These are phyloP conservation scores for Fonsecaea pedrosoi DNA, from an alignment of 2,329 filamentous ascomycete genomes.

Conservation along the genomic window DNA sequence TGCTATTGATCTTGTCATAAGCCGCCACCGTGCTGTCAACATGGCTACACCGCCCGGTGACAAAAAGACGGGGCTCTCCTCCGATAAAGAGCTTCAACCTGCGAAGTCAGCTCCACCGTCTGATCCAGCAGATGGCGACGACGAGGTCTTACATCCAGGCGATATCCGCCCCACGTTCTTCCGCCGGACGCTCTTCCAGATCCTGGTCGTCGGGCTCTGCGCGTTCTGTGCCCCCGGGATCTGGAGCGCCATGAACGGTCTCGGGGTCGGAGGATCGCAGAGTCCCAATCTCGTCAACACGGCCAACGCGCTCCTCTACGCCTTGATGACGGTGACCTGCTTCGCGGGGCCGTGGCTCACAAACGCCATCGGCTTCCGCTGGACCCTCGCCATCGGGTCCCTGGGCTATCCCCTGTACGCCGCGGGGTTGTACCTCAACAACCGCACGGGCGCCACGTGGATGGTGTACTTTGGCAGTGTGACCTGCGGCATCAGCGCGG, in stretches of 20 bases:
- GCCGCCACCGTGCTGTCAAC: not conserved
- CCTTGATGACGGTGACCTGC: slow-evolving; percentile 54
- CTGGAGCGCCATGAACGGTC: slow-evolving; percentile 56
- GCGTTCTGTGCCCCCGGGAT: slow-evolving; percentile 57
- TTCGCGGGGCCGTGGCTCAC: slow-evolving; percentile 50
- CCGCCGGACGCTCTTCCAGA: slow-evolving; percentile 57
- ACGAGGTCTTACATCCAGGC: not conserved
- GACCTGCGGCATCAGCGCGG: slow-evolving; percentile 51
- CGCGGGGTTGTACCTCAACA: slow-evolving; percentile 54
- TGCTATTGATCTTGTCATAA: not conserved
- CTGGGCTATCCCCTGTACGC: slow-evolving; percentile 55
- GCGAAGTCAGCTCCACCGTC: not conserved
- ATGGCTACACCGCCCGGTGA: slow-evolving; percentile 9
- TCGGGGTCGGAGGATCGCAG: slow-evolving; percentile 48
- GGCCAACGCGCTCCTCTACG: slow-evolving; percentile 57
- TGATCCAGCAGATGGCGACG: not conserved
- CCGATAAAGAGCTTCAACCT: slow-evolving; percentile 14
- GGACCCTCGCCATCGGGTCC: slow-evolving; percentile 52
- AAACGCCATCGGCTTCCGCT: slow-evolving; percentile 52
- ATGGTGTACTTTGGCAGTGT: slow-evolving; percentile 54
- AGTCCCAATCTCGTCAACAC: slow-evolving; percentile 53
- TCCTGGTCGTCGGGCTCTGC: slow-evolving; percentile 54
- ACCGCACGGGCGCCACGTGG: slow-evolving; percentile 54
- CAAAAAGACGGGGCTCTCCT: slow-evolving; percentile 3
- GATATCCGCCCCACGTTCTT: slow-evolving; percentile 22